Conservation (phyloP, 306 rosid species). For the Heteromeles arbutifolia region DNA sequence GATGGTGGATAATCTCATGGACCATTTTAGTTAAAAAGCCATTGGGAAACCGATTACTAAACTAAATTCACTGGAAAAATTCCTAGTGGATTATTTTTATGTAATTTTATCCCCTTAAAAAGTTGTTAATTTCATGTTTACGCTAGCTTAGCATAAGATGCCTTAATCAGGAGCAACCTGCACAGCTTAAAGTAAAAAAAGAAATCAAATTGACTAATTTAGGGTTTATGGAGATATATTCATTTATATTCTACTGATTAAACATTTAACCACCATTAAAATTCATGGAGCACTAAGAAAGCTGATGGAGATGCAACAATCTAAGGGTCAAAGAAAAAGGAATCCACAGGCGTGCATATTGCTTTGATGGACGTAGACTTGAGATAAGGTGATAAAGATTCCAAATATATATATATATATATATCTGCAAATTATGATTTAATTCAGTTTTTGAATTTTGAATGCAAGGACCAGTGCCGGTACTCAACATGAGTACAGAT, state of each 20-base stretch:
- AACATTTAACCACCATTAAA: not conserved
- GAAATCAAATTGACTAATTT: not conserved
- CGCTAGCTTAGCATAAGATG: not conserved
- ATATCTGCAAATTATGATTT: not conserved
- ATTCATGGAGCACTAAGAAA: not conserved
- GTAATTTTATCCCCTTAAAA: not conserved
- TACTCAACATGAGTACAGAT: slow-evolving; percentile 11
- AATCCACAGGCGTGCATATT: not conserved
- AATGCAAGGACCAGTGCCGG: slow-evolving; percentile 18
- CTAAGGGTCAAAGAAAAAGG: slow-evolving; percentile 1
- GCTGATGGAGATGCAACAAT: not conserved
- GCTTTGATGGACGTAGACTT: not conserved
- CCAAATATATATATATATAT: slow-evolving; percentile 4
- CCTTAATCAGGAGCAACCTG: not conserved
- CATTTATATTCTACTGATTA: not conserved
- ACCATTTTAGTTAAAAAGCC: too few relatives aligned
- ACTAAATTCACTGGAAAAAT: not conserved
- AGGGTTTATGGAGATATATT: not conserved
- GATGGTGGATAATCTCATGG: too few relatives aligned
- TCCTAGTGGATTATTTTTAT: too few relatives aligned
- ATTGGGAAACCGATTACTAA: slow-evolving; percentile 8
- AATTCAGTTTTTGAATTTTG: not conserved
- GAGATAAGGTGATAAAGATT: slow-evolving; percentile 28
- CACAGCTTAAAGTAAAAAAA: not conserved
- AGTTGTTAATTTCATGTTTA: not conserved